Percentiles rank a stretch among this genome's conserved stretches.
phyloP scores from a whole-genome alignment of 2,329 filamentous ascomycete genomes.

The Beauveria medogensis region DNA sequence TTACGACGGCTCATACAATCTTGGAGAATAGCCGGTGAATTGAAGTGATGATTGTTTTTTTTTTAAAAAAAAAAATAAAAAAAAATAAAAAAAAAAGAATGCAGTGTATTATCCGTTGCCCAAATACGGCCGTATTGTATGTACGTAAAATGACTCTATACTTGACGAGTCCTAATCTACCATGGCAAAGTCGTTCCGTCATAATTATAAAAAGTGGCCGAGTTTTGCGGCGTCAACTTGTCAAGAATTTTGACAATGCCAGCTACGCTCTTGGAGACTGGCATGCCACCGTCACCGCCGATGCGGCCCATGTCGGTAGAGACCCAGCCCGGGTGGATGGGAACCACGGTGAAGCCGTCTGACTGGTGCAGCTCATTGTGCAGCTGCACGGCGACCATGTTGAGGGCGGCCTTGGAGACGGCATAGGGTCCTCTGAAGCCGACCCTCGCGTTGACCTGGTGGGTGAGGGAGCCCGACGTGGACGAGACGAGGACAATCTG shows the following conservation, averaged over 20 bases:
- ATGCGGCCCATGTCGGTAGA: constrained; percentile 6
- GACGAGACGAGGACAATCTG: constrained; percentile 11
- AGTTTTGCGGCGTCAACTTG: constrained; percentile 7
- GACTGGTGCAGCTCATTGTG: constrained; percentile 9
- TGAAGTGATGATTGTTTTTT: not conserved
- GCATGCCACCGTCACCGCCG: constrained; percentile 4
- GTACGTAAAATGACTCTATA: not conserved
- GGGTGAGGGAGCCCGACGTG: not conserved
- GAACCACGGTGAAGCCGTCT: constrained; percentile 10
- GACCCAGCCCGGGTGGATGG: constrained; percentile 8
- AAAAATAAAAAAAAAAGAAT: not conserved
- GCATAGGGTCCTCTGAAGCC: constrained; percentile 3
- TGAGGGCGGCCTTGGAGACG: constrained; percentile 7
- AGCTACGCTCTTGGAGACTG: constrained; percentile 5
- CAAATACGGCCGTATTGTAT: not conserved
- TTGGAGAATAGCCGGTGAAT: too few species aligned
- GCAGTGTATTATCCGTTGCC: not conserved
- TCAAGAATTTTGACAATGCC: constrained; percentile 1
- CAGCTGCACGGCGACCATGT: constrained; percentile 11
- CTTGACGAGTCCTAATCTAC: not conserved
- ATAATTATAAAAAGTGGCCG: constrained; percentile 9
- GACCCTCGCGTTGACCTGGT: not conserved
- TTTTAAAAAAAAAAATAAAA: too few species aligned
- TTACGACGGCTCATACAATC: too few species aligned
- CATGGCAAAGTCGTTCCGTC: constrained; percentile 7